Base-by-base conservation (phyloP, 345 rosid genomes). In the Bruguiera gymnorhiza region DNA sequence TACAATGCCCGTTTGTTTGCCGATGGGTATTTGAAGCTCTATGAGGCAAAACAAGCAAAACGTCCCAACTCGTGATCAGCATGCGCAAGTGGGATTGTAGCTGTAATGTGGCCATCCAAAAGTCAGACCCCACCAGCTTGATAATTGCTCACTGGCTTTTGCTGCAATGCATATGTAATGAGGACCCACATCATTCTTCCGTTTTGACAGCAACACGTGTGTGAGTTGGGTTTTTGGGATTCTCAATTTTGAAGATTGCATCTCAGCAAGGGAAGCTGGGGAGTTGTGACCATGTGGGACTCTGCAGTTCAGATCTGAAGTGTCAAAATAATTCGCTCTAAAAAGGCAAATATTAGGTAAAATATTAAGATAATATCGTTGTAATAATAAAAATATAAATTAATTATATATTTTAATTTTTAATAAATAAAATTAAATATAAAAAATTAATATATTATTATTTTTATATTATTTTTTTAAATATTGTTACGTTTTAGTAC, bases 171-270 rank as follows among this genome's bases (percentile, higher is more conserved):
- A 66, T 32, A 1, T 52, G 23, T 31, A 60, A 60, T 19, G 55
- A 69, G 68, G 66, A 66, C 70, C 64, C 32, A n/a, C 64, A 43
- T 46, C 8, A 55, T 31, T 52, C 57, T 66, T 53, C 29, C 24
- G 60, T 76, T 68, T 34, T 74, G 81, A 82, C 79, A 77, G 61
- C 51, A 72, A 64, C 83, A 83, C 76, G 80, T 76, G 85, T 13
- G 19, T 43, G 50, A 43, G 50, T 43, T 43, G 50, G 19, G 50
- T 43, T 43, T 15, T 43, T 43, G 50, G 50, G 50, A 18, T 43
- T 13, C 18, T 43, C 57, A 16, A 57, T 54, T 58, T 60, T 61
- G 30, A 69, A 29, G 56, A 39, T 36, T 10, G 58, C 70, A 76
- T 72, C 36, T 34, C 65, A 51, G 0, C 34, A 62, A 76, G 68